Evolutionary conservation across 495 filamentous ascomycete genomes (phyloP).

Genomic region (Daldinia concentrica): DNA sequence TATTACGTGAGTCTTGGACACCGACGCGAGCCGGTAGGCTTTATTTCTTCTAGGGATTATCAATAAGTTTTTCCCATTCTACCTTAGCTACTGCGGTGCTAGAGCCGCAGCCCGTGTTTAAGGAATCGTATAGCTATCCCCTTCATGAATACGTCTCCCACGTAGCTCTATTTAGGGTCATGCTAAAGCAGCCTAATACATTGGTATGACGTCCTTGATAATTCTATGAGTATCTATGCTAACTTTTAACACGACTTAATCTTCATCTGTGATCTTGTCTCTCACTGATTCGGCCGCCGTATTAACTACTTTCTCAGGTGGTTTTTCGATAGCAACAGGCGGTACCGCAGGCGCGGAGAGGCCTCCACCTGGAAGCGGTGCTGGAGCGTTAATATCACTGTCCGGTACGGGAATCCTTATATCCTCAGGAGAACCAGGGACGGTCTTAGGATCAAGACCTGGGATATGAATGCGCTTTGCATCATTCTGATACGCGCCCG

Average conservation of each 20-base stretch:
- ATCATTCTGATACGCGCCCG: conserved; percentile 95
- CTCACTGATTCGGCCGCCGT: conserved; percentile 55
- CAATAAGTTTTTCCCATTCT: background rate
- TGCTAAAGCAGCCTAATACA: background rate
- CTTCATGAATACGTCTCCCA: conserved; percentile 2
- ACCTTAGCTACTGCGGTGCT: background rate
- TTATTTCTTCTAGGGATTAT: background rate
- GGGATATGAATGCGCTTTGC: conserved; percentile 82
- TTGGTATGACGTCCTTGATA: background rate
- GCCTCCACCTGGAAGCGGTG: conserved; percentile 41
- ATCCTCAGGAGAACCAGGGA: conserved; percentile 80
- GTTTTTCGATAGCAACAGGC: conserved; percentile 44
- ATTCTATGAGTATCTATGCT: background rate
- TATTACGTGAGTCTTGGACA: background rate
- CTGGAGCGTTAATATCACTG: conserved; percentile 31
- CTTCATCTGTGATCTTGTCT: conserved; percentile 59
- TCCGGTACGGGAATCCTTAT: conserved; percentile 81
- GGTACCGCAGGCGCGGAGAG: conserved; percentile 49
- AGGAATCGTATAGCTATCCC: conserved; percentile 12
- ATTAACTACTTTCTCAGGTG: conserved; percentile 58
- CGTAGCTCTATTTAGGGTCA: background rate
- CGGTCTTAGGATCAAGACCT: conserved; percentile 56
- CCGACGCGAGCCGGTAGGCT: background rate
- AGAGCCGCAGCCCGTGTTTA: background rate
- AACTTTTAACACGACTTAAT: conserved; percentile 38